Base-by-base conservation (phyloP, 768 basidiomycete species). In the Russula earlei region DNA sequence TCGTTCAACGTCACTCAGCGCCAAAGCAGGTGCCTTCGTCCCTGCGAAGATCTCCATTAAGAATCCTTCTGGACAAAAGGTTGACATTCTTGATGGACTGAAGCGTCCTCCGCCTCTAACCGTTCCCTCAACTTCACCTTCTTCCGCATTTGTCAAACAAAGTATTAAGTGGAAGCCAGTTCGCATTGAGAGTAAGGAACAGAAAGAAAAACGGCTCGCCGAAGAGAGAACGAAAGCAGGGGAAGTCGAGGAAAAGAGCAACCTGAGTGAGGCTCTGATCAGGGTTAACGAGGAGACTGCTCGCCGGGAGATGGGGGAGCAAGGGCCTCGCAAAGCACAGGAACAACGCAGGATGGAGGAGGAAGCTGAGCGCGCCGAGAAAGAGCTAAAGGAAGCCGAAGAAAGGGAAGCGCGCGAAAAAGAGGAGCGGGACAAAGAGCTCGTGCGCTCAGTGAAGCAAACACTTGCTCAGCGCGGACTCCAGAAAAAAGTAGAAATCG, bases 1-100 rank as follows among this genome's bases (percentile, higher is more conserved):
- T 34, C 63, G 61, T 22, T 41, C 54, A 9, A 56, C 51, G 5
- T 51, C 78, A 12, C 74, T 89, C 48, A 87, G 83, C 64, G 78
- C 79, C 3, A 75, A 75, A 63, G 86, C 87, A 4, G 76, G 68
- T 54, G 65, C 83, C 3, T 91, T 90, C 66, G 81, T 88, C n/a
- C 87, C 88, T 10, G 66, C 71, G 29, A 62, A 69, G 11, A 71
- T 68, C 14, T 67, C 73, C 40, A 62, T 62, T 20, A 55, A 53
- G 51, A 20, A 56, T 11, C 25, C 45, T 25, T 52, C 83, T 41
- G 88, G 88, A 29, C 76, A 70, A 22, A 84, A 85, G 68, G 72
- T 89, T 47, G 75, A 79, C 37, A 54, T 31, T 31, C 29, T 90
- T 41, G 79, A 78, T 53, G 66, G 73, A 36, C 71, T 86, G 52